Evolutionary conservation across 495 filamentous ascomycete genomes (phyloP).

Genomic region (Podospora australis): DNA sequence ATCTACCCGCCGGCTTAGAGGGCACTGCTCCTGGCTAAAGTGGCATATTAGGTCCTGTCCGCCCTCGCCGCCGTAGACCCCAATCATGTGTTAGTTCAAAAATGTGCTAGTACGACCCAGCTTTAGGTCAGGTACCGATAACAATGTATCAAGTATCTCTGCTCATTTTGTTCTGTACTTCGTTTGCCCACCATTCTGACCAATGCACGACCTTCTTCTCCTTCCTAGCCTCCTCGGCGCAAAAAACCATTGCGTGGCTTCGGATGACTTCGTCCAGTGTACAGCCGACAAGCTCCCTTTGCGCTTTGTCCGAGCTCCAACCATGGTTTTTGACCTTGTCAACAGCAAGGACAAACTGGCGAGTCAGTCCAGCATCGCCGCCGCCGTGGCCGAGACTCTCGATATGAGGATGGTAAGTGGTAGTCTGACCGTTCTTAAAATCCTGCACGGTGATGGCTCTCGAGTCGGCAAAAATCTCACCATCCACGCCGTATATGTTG

Average conservation of each 20-base stretch:
- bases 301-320: constrained; percentile 63
- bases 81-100: not conserved
- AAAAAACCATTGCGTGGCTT: constrained; percentile 91
- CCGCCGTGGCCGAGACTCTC: constrained; percentile 68
- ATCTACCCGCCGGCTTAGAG: no score
- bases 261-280: constrained; percentile 75
- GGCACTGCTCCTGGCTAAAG: no score
- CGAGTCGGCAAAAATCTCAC: constrained; percentile 79
- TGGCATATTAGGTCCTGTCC: no score
- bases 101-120: not conserved
- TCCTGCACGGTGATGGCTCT: constrained; percentile 56
- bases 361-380: constrained; percentile 75
- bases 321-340: constrained; percentile 67
- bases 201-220: constrained; percentile 66
- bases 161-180: constrained; percentile 32
- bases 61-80: no score
- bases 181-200: constrained; percentile 68
- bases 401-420: constrained; percentile 45
- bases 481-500: constrained; percentile 73
- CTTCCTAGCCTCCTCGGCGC: constrained; percentile 77
- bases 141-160: not conserved
- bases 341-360: constrained; percentile 74
- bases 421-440: constrained; percentile 52
- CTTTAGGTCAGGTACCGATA: not conserved
- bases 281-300: constrained; percentile 70